Base-by-base conservation (phyloP, 352 stramenopile genomes). In the Pythium grandisporangium region DNA sequence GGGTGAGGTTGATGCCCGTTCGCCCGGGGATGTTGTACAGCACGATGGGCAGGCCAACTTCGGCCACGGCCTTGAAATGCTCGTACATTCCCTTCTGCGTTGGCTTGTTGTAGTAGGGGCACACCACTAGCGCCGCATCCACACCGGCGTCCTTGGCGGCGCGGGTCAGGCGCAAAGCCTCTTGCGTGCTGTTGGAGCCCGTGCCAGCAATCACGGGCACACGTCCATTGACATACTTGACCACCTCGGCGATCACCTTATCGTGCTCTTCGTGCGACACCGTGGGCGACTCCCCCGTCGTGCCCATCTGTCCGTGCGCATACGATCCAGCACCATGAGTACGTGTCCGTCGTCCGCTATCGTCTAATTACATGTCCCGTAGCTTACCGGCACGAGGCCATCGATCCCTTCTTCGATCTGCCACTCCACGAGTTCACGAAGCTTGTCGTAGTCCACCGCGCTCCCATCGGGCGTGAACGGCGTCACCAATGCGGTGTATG, bases 31-130 rank as follows among this genome's bases (percentile, higher is more conserved):
- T 97, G 75, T 99, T 98, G 84, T 98, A 98, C 38, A 98, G 61
- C 27, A 98, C 77, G 35, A 98, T 75, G 17, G 95, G 95, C 39
- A 99, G 58, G 7, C 87, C 90, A 21, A 95, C 66, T 14, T 66
- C 67, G 17, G 78, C 76, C 32, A 94, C 75, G 6, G 70, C 65
- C 76, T 95, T 94, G 64, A 98, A 98, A 69, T 98, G 94, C 27
- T 93, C 70, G 44, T 97, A 92, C 37, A 99, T 58, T 12, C 85
- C 91, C 56, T 93, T 84, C 68, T 98, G 95, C 17, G 95, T 97
- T 29, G 96, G 95, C 75, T 99, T 99, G 68, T 99, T 96, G 73
- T 99, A 99, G 70, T 98, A 98, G 37, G 96, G 96, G 48, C 93
- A 98, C 4, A 98, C 95, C 24, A 98, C 77, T 2, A 99, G 70